A percentile compares a stretch with the other conserved stretches of the same genome.
These are phyloP conservation scores for Rhizomucor miehei DNA, from an alignment of 371 early-diverging fungal genomes.

Conservation along the genomic window DNA sequence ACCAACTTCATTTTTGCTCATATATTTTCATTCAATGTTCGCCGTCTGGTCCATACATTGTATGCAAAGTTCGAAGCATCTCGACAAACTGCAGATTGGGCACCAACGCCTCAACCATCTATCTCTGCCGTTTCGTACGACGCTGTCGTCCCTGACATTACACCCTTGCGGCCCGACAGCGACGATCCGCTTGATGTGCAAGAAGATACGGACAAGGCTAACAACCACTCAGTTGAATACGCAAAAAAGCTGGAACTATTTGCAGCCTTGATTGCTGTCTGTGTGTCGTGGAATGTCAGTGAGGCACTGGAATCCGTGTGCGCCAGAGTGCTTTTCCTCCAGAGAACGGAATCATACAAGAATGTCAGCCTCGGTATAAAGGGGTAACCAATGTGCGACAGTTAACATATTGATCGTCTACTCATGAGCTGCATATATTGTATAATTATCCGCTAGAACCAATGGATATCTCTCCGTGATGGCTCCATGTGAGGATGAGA, in stretches of 20 bases:
- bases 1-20: conserved; percentile 20
- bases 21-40: conserved; percentile 41
- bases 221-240: conserved; percentile 10
- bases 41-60: conserved; percentile 36
- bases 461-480: conserved; percentile 62
- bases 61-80: conserved; percentile 16
- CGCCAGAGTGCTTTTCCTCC: conserved; percentile 22
- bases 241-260: conserved; percentile 24
- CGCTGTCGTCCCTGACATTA: conserved; percentile 33
- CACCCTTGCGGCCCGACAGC: conserved; percentile 24
- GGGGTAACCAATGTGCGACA: too few species aligned
- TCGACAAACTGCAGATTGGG: not conserved
- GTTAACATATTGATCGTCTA: not conserved
- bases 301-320: conserved; percentile 40
- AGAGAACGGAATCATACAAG: conserved; percentile 13
- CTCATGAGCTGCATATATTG: not conserved
- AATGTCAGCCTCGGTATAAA: conserved; percentile 55
- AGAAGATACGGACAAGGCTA: conserved; percentile 15
- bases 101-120: conserved; percentile 27
- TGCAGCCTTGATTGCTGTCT: conserved; percentile 42
- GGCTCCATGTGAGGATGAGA: conserved; percentile 35
- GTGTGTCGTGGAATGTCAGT: conserved; percentile 55
- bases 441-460: conserved; percentile 16
- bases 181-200: conserved; percentile 34
- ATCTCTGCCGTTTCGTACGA: conserved; percentile 33